Base-by-base conservation (phyloP, 1,139 yeast species). In the Ogataea hybrid region DNA sequence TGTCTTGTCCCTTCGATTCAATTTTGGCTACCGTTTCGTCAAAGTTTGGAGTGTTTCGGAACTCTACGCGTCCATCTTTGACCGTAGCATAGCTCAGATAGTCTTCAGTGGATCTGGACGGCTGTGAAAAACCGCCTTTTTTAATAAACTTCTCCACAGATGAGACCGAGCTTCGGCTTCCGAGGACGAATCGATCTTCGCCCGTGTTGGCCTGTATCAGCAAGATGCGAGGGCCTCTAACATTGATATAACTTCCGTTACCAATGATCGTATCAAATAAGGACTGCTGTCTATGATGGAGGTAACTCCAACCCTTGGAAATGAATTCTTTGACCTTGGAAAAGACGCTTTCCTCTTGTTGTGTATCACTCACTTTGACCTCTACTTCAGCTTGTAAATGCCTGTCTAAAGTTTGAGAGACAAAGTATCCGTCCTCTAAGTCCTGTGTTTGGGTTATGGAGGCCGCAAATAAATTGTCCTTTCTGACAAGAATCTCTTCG, bases 141-240 rank as follows among this genome's bases (percentile, higher is more conserved):
- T 48, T 58, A 14, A 61, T 39, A 25, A 36, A 48, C 33, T 50
- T 47, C 32, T 60, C 65, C 6, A 56, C 38, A 15, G 40, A 44
- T 7, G 47, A 39, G 14, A 50, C 20, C 2, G 30, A 32, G 7
- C 28, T 25, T 25, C 22, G 33, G n/a, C 33, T 29, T 4, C 41
- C 32, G 15, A 48, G 29, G 2, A 41, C 40, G 39, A 48, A 52
- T 27, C 44, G 45, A 33, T 54, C 61, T n/a, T 25, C 21, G 3
- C 61, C 60, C 6, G 61, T 40, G 15, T 57, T 57, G 8, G 68
- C 61, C 34, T 78, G 82, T 10, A 80, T 54, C 34, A 80, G 58
- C 6, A 80, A 51, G 30, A 70, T 73, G 43, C 84, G 68, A 12
- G 85, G 84, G 0, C 86, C 86, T 7, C 67, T 54, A 4, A 80